Conservation (phyloP, 495 filamentous ascomycete species). For the Gamarada debralockiae region DNA sequence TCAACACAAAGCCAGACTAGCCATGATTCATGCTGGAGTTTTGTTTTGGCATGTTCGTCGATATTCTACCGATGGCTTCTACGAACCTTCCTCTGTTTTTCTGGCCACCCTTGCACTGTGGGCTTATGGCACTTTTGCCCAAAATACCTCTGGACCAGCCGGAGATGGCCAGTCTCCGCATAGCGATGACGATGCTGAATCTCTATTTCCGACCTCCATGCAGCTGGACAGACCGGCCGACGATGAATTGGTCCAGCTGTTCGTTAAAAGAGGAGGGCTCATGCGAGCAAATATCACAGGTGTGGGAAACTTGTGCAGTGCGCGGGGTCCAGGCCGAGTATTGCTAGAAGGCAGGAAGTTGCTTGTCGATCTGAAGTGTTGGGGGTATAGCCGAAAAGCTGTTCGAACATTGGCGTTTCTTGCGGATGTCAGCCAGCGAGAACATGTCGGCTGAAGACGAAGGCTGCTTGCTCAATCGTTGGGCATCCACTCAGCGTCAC, state of each 20-base stretch:
- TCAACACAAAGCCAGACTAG: slow-evolving; percentile 51
- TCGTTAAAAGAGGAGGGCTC: slow-evolving; percentile 42
- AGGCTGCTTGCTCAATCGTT: too few relatives aligned
- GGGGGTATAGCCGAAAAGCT: slow-evolving; percentile 9
- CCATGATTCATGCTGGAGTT: slow-evolving; percentile 49
- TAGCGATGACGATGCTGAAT: slow-evolving; percentile 1
- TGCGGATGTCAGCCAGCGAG: slow-evolving; percentile 6
- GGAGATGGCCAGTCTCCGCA: slow-evolving; percentile 9
- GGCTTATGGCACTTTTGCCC: slow-evolving; percentile 41
- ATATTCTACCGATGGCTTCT: slow-evolving; percentile 44
- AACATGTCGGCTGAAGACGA: too few relatives aligned
- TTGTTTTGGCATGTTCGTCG: slow-evolving; percentile 47
- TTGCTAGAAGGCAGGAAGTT: slow-evolving; percentile 40
- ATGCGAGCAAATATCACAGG: slow-evolving; percentile 46
- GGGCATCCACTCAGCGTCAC: too few relatives aligned
- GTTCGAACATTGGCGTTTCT: slow-evolving; percentile 2
- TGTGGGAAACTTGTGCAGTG: slow-evolving; percentile 45
- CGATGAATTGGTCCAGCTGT: slow-evolving; percentile 51
- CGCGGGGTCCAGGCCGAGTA: slow-evolving; percentile 38
- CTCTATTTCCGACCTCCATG: slow-evolving; percentile 32
- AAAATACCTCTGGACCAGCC: slow-evolving; percentile 1
- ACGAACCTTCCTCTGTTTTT: slow-evolving; percentile 44
- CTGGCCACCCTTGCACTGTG: slow-evolving; percentile 47
- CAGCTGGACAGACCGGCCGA: slow-evolving; percentile 49
- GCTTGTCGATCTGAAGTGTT: slow-evolving; percentile 28